phyloP scores from a whole-genome alignment of 202 grass and related monocot genomes.

The Eragrostis tef region DNA sequence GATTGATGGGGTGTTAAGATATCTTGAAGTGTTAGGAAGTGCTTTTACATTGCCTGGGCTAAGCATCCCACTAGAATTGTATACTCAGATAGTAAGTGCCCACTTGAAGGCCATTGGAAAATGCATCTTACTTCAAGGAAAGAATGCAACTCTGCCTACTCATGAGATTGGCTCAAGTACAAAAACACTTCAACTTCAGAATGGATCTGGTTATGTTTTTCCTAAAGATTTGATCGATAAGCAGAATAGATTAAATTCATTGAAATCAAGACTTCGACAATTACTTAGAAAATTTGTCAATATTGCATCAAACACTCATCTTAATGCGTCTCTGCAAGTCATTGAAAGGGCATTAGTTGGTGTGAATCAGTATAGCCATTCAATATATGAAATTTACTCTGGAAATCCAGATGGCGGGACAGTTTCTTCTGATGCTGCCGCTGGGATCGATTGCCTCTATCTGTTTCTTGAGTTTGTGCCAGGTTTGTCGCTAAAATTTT shows the following conservation, averaged over 20 bases:
- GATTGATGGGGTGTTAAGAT: conserved; percentile 80
- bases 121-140: conserved; percentile 88
- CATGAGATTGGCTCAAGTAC: conserved; percentile 85
- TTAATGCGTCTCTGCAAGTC: conserved; percentile 61
- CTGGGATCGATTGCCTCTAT: conserved; percentile 81
- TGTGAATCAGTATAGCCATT: conserved; percentile 64
- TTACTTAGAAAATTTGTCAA: conserved; percentile 76
- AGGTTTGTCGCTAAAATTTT: conserved; percentile 58
- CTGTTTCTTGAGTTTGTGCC: conserved; percentile 80
- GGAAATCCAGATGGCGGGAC: conserved; percentile 64
- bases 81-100: conserved; percentile 64
- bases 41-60: conserved; percentile 60
- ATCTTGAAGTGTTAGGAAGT: conserved; percentile 72
- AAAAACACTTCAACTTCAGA: conserved; percentile 63
- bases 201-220: conserved; percentile 47
- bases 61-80: conserved; percentile 69
- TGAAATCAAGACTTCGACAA: conserved; percentile 75
- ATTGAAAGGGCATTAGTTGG: conserved; percentile 90
- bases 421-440: conserved; percentile 73
- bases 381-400: conserved; percentile 75
- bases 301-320: conserved; percentile 59
- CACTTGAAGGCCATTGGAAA: conserved; percentile 80
- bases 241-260: conserved; percentile 61
- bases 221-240: conserved; percentile 43
- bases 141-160: conserved; percentile 75